Evolutionary conservation across 169 alveolate species (phyloP).

Genomic region (Cryptosporidium viatorum): DNA sequence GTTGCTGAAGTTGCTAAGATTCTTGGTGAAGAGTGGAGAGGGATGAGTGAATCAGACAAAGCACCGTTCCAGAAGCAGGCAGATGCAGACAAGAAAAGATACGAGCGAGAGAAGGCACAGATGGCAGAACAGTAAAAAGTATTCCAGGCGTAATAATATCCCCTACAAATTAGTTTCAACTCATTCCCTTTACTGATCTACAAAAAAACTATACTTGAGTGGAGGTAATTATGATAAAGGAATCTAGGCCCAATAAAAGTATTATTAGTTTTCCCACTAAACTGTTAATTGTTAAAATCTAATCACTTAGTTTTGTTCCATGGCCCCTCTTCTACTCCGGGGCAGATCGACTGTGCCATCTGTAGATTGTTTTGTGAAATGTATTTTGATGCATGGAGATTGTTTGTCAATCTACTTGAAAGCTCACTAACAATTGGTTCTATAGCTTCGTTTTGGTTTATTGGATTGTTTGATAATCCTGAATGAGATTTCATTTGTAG

Average conservation of each 20-base stretch:
- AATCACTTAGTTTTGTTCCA: slow-evolving; percentile 64
- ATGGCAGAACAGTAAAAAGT: slow-evolving; percentile 62
- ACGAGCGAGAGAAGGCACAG: slow-evolving; percentile 87
- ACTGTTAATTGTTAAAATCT: not conserved
- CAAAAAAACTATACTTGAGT: not conserved
- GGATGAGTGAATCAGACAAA: slow-evolving; percentile 85
- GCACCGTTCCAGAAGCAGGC: slow-evolving; percentile 90
- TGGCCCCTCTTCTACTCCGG: slow-evolving; percentile 75
- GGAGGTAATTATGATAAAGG: not conserved
- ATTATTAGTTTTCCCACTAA: slow-evolving; percentile 51
- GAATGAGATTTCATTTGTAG: slow-evolving; percentile 61
- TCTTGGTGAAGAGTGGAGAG: slow-evolving; percentile 92
- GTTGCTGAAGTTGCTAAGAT: slow-evolving; percentile 91
- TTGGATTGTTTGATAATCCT: not conserved
- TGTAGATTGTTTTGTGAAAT: slow-evolving; percentile 34
- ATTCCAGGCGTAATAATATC: not conserved
- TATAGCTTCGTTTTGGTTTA: not conserved
- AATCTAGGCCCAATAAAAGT: slow-evolving; percentile 1
- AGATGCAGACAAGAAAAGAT: slow-evolving; percentile 87
- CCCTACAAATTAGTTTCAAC: slow-evolving; percentile 12
- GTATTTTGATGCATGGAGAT: slow-evolving; percentile 32
- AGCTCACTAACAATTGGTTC: not conserved
- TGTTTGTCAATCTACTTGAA: not conserved
- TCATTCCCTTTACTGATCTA: not conserved
- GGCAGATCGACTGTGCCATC: slow-evolving; percentile 46